Evolutionary conservation across 192 early-diverging fungal species (phyloP).

Genomic region (Lobosporangium transversale): DNA sequence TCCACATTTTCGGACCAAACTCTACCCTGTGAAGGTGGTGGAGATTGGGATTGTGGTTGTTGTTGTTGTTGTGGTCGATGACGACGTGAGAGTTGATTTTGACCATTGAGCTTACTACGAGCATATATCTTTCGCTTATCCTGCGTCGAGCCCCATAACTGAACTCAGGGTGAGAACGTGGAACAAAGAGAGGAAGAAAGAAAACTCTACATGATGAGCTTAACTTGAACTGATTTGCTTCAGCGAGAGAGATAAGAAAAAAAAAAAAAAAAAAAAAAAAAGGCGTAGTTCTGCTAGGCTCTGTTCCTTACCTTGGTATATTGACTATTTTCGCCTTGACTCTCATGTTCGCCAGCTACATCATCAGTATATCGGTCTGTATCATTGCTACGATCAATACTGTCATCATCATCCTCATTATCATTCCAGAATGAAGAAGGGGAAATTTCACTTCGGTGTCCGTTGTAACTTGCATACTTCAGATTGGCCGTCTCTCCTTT

Average conservation of each 20-base stretch:
- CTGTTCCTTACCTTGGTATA: neutral
- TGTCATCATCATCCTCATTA: constrained; percentile 4
- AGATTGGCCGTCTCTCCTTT: neutral
- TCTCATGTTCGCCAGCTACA: neutral
- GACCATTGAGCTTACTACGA: no score
- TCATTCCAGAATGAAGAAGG: constrained; percentile 12
- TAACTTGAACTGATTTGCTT: no score
- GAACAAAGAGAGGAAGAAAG: no score
- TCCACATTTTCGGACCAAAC: constrained; percentile 49
- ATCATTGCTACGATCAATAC: neutral
- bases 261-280: neutral
- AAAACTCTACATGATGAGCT: no score
- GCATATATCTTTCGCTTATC: neutral
- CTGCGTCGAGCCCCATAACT: neutral
- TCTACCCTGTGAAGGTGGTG: constrained; percentile 5
- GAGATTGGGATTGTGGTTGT: neutral
- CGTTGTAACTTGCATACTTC: no score
- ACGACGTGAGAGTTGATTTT: neutral
- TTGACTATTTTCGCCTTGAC: neutral
- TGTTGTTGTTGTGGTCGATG: neutral
- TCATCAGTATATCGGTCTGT: no score
- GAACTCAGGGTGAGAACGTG: no score
- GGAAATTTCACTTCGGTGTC: neutral
- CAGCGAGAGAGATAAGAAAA: neutral
- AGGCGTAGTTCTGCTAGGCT: no score